A percentile compares a stretch with the other conserved stretches of the same genome.
Conservation (phyloP, 371 early-diverging fungal genomes). For the Globomyces sp. region DNA sequence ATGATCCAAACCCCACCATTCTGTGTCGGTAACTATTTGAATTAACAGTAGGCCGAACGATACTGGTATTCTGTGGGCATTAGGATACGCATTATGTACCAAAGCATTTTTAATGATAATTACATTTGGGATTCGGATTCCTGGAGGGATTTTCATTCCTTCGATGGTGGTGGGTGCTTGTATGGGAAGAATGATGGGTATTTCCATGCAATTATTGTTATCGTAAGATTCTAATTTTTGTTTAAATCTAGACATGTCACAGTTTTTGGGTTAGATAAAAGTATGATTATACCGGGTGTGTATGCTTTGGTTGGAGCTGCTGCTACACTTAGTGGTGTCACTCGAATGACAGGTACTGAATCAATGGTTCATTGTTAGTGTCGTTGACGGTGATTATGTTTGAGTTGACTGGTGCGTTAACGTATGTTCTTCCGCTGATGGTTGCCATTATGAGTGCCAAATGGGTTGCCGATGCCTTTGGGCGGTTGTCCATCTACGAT, state of each 20-base stretch:
- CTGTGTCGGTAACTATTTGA: too few relatives aligned
- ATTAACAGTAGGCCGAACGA: not conserved
- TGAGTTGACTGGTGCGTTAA: conserved; percentile 88
- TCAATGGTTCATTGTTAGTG: conserved; percentile 36
- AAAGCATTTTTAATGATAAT: conserved; percentile 33
- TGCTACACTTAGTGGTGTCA: conserved; percentile 86
- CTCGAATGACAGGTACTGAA: conserved; percentile 33
- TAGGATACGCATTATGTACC: conserved; percentile 17
- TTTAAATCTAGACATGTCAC: not conserved
- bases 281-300: conserved; percentile 78
- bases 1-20: conserved; percentile 21
- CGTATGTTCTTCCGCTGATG: conserved; percentile 90
- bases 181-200: conserved; percentile 84
- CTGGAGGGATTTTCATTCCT: conserved; percentile 92
- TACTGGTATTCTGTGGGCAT: conserved; percentile 13
- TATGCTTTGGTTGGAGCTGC: conserved; percentile 97
- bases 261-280: not conserved
- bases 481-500: conserved; percentile 83
- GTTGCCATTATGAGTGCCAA: conserved; percentile 90
- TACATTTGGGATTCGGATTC: conserved; percentile 54
- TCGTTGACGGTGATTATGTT: conserved; percentile 92
- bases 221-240: not conserved
- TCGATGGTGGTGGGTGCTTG: conserved; percentile 92
- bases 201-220: conserved; percentile 57
- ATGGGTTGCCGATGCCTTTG: conserved; percentile 86